phyloP scores from a whole-genome alignment of 495 filamentous ascomycete genomes.

The Penicillium robsamsonii region DNA sequence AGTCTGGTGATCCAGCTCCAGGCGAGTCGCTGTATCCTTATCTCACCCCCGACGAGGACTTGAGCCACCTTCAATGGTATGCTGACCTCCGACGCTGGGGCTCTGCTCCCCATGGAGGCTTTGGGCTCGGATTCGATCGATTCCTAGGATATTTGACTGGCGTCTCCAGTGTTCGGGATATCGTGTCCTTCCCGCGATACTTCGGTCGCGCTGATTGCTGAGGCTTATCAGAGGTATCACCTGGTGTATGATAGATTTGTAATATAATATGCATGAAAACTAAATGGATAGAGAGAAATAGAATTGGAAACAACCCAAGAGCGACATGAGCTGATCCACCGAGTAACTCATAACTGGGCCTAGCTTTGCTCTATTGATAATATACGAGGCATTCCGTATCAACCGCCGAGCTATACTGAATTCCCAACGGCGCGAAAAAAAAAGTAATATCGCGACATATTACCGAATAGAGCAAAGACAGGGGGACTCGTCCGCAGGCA shows the following conservation, averaged over 20 bases:
- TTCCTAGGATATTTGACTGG: conserved; percentile 83
- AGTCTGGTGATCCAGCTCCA: conserved; percentile 10
- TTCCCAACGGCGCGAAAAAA: neutral
- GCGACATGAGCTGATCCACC: neutral
- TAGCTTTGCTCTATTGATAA: neutral
- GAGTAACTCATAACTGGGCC: neutral
- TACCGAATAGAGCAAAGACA: neutral
- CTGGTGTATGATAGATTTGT: conserved; percentile 22
- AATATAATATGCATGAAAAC: conserved; percentile 13
- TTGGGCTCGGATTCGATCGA: conserved; percentile 91
- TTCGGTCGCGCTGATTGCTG: conserved; percentile 88
- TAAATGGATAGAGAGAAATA: neutral
- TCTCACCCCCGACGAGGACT: conserved; percentile 44
- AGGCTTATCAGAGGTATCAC: neutral
- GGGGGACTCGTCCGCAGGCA: conserved; percentile 1
- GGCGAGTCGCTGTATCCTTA: conserved; percentile 36
- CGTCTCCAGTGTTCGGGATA: conserved; percentile 79
- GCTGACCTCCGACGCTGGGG: conserved; percentile 92
- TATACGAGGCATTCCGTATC: neutral
- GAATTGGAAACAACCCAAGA: neutral
- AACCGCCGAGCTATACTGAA: neutral
- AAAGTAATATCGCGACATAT: neutral
- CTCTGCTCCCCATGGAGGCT: conserved; percentile 92
- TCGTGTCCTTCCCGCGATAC: conserved; percentile 87
- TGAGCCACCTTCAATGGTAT: conserved; percentile 78